Evolutionary conservation across 345 rosid species (phyloP), one percentile per base, ranked within the genome.

Genomic region (Erysimum cheiranthoides): DNA sequence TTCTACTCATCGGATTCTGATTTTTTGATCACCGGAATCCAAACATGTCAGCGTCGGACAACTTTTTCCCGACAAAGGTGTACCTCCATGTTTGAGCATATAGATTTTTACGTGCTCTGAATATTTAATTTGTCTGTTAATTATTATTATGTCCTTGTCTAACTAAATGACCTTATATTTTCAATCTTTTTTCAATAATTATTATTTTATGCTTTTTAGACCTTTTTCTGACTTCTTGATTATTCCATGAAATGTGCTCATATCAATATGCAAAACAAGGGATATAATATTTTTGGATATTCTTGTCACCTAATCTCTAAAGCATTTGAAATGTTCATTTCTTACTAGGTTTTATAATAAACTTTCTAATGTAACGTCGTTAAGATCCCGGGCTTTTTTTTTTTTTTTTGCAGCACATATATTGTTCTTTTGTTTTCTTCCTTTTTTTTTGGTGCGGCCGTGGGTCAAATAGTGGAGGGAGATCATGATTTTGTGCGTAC

Each of bases 51-150:
- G 21, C 66, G n/a, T 34, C 58, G 38, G 56, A 34, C 45, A 73
- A 43, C 27, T 45, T 73, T 71, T 27, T 32, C 57, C 54, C 65
- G n/a, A 64, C 71, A 64, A 73, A 42, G 63, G 36, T 53, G 13
- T 32, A 34, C 58, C 74, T 56, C 63, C 70, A 73, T 70, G 53
- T 61, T n/a, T 32, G 36, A 40, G 40, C 42, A 38, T 39, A 39
- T 42, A 39, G 18, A 52, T 30, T 11, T 36, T 49, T 18, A 25
- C 59, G 18, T 50, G 16, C 31, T 36, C 21, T n/a, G 61, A 63
- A 38, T 50, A 63, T 52, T 17, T 21, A 39, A n/a, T n/a, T n/a
- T 49, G 5, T 47, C 39, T 32, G n/a, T n/a, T n/a, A n/a, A n/a
- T n/a, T n/a, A n/a, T n/a, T n/a, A 21, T 0, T 1, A 21, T 21